phyloP scores from a whole-genome alignment of 306 rosid species.

The Oxytropis ochrocephala region DNA sequence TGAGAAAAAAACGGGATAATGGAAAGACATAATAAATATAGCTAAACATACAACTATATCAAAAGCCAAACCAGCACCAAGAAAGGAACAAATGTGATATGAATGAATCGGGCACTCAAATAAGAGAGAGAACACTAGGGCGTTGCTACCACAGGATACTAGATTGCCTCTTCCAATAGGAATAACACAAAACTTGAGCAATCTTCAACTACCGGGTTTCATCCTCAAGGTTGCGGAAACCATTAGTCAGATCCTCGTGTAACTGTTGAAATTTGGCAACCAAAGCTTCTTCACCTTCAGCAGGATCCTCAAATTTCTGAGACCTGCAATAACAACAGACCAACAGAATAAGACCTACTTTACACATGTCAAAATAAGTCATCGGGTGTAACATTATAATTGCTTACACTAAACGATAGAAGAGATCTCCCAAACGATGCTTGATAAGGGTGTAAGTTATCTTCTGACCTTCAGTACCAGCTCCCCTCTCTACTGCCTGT shows the following conservation, averaged over 20 bases:
- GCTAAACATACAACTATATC: conserved; percentile 36
- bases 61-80: conserved; percentile 33
- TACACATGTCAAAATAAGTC: not conserved
- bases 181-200: conserved; percentile 8
- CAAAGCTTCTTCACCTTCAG: conserved; percentile 89
- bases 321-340: conserved; percentile 52
- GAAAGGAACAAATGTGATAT: conserved; percentile 28
- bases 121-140: conserved; percentile 2
- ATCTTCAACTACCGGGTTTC: conserved; percentile 69
- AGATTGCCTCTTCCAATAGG: conserved; percentile 27
- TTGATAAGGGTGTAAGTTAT: conserved; percentile 75
- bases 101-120: conserved; percentile 33
- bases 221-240: conserved; percentile 98
- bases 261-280: conserved; percentile 73
- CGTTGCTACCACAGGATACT: conserved; percentile 15
- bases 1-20: conserved; percentile 23
- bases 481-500: conserved; percentile 96
- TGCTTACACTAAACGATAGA: conserved; percentile 93
- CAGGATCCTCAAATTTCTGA: conserved; percentile 98
- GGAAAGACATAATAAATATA: conserved; percentile 26
- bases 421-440: conserved; percentile 97
- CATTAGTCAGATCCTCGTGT: conserved; percentile 74
- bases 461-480: conserved; percentile 97
- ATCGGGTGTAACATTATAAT: not conserved
- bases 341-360: conserved; percentile 22